These are phyloP conservation scores for Strigomonas culicis DNA, from an alignment of 208 protist species.

Conservation along the genomic window DNA sequence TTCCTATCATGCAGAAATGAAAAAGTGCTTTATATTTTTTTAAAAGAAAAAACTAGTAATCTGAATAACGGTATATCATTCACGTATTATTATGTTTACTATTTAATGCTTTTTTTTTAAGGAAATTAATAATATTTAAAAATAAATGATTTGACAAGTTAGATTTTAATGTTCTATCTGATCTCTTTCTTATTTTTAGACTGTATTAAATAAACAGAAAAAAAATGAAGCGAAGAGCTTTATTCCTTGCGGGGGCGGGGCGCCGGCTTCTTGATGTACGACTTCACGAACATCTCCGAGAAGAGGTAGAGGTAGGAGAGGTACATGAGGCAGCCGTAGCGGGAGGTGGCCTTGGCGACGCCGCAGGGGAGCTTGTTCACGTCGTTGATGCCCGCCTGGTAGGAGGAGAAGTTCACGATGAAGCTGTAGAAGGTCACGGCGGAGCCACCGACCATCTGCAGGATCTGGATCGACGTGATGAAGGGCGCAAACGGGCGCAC, in stretches of 20 bases:
- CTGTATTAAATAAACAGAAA: too few relatives aligned
- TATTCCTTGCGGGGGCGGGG: too few relatives aligned
- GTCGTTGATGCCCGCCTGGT: neutral
- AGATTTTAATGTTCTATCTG: too few relatives aligned
- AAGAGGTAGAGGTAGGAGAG: slow-evolving; percentile 91
- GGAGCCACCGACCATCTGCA: slow-evolving; percentile 89
- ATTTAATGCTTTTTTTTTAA: neutral
- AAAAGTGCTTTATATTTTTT: neutral
- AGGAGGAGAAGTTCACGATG: slow-evolving; percentile 1
- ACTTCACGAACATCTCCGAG: slow-evolving; percentile 81
- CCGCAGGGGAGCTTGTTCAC: slow-evolving; percentile 9
- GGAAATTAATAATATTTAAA: too few relatives aligned
- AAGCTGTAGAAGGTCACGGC: slow-evolving; percentile 27
- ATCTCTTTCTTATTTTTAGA: too few relatives aligned
- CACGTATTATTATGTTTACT: neutral
- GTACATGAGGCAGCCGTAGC: slow-evolving; percentile 67
- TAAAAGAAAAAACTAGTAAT: neutral
- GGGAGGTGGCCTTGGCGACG: neutral
- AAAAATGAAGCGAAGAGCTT: too few relatives aligned
- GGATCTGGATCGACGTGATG: slow-evolving; percentile 85
- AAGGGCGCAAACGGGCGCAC: slow-evolving; percentile 70
- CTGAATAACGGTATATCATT: neutral
- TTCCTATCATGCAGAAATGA: too few relatives aligned
- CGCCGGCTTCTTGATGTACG: slow-evolving; percentile 45
- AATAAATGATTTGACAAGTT: too few relatives aligned